These are phyloP conservation scores for Cladosporium sp. DNA, from an alignment of 2,329 filamentous ascomycete genomes.

Conservation along the genomic window DNA sequence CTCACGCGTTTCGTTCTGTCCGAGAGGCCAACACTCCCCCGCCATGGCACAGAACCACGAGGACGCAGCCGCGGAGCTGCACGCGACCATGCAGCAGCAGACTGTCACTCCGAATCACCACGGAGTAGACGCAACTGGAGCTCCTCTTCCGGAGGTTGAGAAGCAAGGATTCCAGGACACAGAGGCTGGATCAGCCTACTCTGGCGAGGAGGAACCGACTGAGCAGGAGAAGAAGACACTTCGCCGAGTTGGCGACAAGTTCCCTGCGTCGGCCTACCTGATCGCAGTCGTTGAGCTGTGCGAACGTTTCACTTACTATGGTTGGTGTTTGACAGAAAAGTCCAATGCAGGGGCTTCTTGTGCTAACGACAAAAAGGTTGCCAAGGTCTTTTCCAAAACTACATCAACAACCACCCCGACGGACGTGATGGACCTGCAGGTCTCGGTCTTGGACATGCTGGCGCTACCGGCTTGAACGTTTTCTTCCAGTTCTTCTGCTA, in stretches of 20 bases:
- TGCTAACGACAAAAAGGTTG: neutral
- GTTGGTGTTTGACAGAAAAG: slow-evolving; percentile 15
- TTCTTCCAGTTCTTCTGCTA: slow-evolving; percentile 50
- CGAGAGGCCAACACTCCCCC: neutral
- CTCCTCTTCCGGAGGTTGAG: slow-evolving; percentile 1
- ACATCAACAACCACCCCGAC: slow-evolving; percentile 41
- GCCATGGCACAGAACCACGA: slow-evolving; percentile 26
- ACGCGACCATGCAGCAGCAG: slow-evolving; percentile 1
- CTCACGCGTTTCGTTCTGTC: neutral
- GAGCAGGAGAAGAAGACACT: slow-evolving; percentile 41
- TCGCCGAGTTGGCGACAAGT: slow-evolving; percentile 42
- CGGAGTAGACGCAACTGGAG: slow-evolving; percentile 7
- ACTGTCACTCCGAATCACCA: neutral
- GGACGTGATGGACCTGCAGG: slow-evolving; percentile 37
- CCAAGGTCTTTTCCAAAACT: slow-evolving; percentile 46
- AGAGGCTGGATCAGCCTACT: slow-evolving; percentile 18
- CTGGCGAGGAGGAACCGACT: slow-evolving; percentile 37
- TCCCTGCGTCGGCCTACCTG: slow-evolving; percentile 45
- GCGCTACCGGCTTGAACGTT: slow-evolving; percentile 41
- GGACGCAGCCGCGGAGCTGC: slow-evolving; percentile 24
- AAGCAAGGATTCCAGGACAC: slow-evolving; percentile 14
- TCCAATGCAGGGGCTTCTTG: neutral
- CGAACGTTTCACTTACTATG: slow-evolving; percentile 41
- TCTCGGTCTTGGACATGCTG: slow-evolving; percentile 38
- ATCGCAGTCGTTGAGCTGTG: slow-evolving; percentile 48